Base-by-base conservation (phyloP, 106 monocot genomes). In the Agapanthus africanus region DNA sequence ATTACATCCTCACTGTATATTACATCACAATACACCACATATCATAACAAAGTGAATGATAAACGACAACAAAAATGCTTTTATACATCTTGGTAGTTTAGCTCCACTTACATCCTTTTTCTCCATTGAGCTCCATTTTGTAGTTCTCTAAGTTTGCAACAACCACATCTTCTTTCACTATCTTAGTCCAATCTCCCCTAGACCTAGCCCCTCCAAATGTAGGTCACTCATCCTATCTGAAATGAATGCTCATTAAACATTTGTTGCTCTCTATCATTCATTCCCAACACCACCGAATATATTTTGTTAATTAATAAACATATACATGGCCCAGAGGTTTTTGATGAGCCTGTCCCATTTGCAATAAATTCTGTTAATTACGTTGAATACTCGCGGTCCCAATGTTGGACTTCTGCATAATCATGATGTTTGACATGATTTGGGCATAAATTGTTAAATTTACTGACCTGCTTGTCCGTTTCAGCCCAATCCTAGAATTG, bases 401-500 rank as follows among this genome's bases (percentile, higher is more conserved):
- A 33, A 30, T 32, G 16, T 31, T 59, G 14, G 33, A 36, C 33
- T 36, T 34, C 18, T 61, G 61, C 61, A 35, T 34, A 61, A 7
- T 61, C 14, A 10, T 35, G 23, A 61, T 36, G 1, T 60, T 61
- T 4, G 44, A 36, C 19, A 36, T 61, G 18, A n/a, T 61, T 35
- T 61, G 16, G 36, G 61, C 35, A 61, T 36, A 19, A 28, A 4
- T 61, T 26, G 30, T 30, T 14, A 10, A 2, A 7, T 47, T 0
- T 30, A 41, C 2, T 25, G 30, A 42, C 13, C 4, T 66, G 28
- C 16, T 47, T 63, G 13, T 76, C 6, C 37, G 26, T 82, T 75
- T 70, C 79, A 97, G 95, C 95, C 95, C 67, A 89, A 97, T 54
- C 91, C 91, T 40, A 88, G 80, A 77, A 91, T 97, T 44, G 95